phyloP scores from a whole-genome alignment of 2,329 filamentous ascomycete species.

The Zymoseptoria brevis region DNA sequence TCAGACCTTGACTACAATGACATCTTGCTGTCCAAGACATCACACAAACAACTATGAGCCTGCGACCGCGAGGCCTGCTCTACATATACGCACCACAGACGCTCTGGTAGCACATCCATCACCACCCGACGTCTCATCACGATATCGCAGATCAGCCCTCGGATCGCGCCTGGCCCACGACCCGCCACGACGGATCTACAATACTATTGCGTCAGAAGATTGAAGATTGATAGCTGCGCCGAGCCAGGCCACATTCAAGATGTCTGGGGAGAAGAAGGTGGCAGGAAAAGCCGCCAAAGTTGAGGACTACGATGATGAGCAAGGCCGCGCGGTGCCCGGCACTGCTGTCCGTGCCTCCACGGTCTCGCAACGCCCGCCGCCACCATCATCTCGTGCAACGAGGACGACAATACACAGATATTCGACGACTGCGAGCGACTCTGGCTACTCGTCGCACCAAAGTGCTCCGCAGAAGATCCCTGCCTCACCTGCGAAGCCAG shows the following conservation, averaged over 20 bases:
- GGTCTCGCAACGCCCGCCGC: conserved; percentile 30
- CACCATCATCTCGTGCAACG: conserved; percentile 23
- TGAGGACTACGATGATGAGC: conserved; percentile 39
- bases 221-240: neutral
- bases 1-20: neutral
- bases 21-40: neutral
- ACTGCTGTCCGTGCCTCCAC: conserved; percentile 41
- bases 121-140: neutral
- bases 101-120: neutral
- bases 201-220: neutral
- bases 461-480: conserved; percentile 8
- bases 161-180: neutral
- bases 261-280: neutral
- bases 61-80: neutral
- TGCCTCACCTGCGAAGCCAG: neutral
- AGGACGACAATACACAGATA: conserved; percentile 17
- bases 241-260: neutral
- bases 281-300: conserved; percentile 16
- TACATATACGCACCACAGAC: neutral
- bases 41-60: neutral
- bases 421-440: conserved; percentile 46
- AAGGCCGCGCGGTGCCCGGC: conserved; percentile 36
- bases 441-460: conserved; percentile 49
- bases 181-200: neutral
- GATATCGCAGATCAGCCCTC: neutral